Evolutionary conservation across 169 alveolate genomes (phyloP).

Genomic region (Cryptosporidium sp.): DNA sequence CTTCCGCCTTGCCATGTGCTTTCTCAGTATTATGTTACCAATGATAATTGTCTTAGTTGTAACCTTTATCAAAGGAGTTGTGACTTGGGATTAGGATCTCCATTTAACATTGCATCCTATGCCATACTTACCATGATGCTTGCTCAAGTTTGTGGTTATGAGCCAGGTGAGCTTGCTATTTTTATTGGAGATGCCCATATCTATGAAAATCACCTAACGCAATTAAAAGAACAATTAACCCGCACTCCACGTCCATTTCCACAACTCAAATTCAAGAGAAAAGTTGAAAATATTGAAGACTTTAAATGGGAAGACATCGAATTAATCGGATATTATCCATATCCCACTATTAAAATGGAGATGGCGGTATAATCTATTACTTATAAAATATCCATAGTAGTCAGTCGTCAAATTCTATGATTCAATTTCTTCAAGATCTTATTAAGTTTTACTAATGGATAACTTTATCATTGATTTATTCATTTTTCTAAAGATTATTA

Average conservation of each 20-base stretch:
- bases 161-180: conserved; percentile 94
- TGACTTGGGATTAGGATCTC: conserved; percentile 98
- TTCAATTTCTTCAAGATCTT: background rate
- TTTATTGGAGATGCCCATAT: conserved; percentile 97
- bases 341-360: conserved; percentile 90
- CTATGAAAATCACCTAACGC: conserved; percentile 94
- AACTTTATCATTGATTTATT: too few species aligned
- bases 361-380: conserved; percentile 87
- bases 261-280: conserved; percentile 89
- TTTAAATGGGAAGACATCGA: conserved; percentile 90
- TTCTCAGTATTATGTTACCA: conserved; percentile 94
- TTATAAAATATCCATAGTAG: background rate
- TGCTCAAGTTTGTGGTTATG: conserved; percentile 92
- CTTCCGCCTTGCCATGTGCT: conserved; percentile 98
- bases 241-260: conserved; percentile 98
- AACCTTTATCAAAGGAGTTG: conserved; percentile 96
- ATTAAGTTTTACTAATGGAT: background rate
- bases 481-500: too few species aligned
- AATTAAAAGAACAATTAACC: conserved; percentile 89
- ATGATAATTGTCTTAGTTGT: conserved; percentile 92
- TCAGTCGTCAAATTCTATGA: background rate
- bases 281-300: conserved; percentile 87
- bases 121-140: conserved; percentile 95
- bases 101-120: conserved; percentile 98
- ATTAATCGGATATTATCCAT: conserved; percentile 90